Base-by-base conservation (phyloP, 805 yeast genomes). In the Candida argentea region DNA sequence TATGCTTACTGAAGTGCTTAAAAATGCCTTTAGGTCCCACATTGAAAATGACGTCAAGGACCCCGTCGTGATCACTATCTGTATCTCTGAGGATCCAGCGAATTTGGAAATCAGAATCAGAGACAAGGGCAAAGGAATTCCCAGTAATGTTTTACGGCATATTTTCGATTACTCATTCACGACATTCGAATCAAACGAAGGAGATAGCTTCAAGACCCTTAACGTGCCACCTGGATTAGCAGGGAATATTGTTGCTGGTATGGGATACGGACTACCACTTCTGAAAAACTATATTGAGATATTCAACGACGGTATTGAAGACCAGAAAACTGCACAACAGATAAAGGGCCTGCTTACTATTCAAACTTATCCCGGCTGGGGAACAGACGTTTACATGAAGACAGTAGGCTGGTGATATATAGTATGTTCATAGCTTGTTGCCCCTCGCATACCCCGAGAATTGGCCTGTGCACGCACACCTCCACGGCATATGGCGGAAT, bases 261-360 rank as follows among this genome's bases (percentile, higher is more conserved):
- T 91, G 82, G 97, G 97, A 1, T 89, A 85, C 48, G 98, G 98
- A 0, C 54, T 89, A 31, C 97, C 97, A 5, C 58, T 89, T 36
- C 81, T 87, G 60, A 61, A 56, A 36, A 54, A 51, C 36, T 61
- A 61, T 39, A 46, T 60, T 12, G 66, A 61, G 40, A 52, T 59
- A 3, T 61, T 61, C 38, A 59, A 60, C 35, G 61, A 55, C 28
- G 51, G 58, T 4, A 20, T 47, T 3, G 11, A 14, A 14, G 19
- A 34, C 6, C 27, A 32, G 13, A 32, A 33, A 6, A 16, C 16
- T 5, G 30, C 29, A 13, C 32, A 40, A 3, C 24, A 36, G 3
- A 41, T 44, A 19, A 57, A 53, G 38, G 68, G 68, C 3, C 59
- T 50, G 61, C 48, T 61, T 38, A 50, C 58, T 3, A 46, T 61